Percentiles rank a stretch among this genome's conserved stretches.
Conservation (phyloP, 768 basidiomycete species). For the Kondoa malvinella region DNA sequence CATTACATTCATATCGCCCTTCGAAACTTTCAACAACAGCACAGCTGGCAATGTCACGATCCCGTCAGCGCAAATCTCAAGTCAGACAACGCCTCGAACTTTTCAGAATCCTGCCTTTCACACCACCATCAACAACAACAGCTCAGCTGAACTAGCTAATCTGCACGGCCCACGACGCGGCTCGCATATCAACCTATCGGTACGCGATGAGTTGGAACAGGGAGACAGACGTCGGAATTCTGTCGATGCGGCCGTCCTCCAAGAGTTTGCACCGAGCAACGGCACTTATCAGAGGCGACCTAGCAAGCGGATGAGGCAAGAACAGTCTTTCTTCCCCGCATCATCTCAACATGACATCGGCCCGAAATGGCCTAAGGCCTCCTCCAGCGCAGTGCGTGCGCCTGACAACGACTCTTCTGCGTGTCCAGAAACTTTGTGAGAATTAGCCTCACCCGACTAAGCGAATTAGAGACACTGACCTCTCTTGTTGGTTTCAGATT, state of each 20-base stretch:
- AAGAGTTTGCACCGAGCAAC: no score
- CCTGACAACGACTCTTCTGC: background rate
- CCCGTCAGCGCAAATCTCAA: background rate
- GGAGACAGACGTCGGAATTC: background rate
- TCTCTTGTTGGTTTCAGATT: slow-evolving; percentile 13
- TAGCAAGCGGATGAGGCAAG: background rate
- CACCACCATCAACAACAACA: background rate
- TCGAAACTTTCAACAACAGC: background rate
- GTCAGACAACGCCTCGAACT: background rate
- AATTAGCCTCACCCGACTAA: background rate
- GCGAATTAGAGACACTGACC: background rate
- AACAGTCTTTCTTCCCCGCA: background rate
- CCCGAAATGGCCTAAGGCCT: background rate
- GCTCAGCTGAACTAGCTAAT: background rate
- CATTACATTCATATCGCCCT: slow-evolving; percentile 8
- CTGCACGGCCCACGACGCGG: no score
- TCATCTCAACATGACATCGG: background rate
- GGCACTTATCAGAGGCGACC: background rate
- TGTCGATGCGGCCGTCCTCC: background rate
- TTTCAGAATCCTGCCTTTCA: background rate
- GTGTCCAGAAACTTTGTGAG: background rate
- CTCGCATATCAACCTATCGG: background rate
- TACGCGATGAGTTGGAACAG: background rate
- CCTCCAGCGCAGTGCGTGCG: background rate
- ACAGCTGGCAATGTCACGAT: background rate